A percentile compares a stretch with the other conserved stretches of the same genome.
Evolutionary conservation across 768 basidiomycete species (phyloP).

Genomic region (Hygrocybe coccinea): DNA sequence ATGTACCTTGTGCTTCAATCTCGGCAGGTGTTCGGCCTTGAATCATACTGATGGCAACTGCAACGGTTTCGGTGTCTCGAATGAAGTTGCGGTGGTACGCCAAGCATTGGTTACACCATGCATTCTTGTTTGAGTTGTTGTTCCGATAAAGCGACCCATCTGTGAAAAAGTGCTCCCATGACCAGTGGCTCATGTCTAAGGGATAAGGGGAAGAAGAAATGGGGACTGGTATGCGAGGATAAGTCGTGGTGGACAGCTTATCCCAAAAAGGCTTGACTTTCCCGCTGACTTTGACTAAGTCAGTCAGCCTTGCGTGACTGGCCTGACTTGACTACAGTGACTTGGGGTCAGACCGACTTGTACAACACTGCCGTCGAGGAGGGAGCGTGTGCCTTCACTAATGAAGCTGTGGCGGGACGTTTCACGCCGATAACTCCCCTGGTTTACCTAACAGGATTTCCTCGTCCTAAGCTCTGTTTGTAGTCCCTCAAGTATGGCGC

Average conservation of each 20-base stretch:
- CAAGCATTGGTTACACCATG: not conserved
- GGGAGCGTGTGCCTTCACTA: no score
- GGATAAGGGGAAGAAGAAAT: no score
- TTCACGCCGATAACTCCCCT: no score
- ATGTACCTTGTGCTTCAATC: constrained; percentile 6
- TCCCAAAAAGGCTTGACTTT: not conserved
- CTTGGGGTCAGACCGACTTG: not conserved
- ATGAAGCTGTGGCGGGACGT: no score
- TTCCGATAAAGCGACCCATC: no score
- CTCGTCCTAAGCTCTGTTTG: no score
- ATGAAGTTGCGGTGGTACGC: not conserved
- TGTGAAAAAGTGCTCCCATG: not conserved
- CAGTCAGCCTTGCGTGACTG: not conserved
- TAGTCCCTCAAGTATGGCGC: no score
- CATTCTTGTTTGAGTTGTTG: not conserved
- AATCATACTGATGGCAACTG: not conserved
- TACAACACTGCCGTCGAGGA: not conserved
- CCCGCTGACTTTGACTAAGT: no score
- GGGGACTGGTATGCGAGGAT: not conserved
- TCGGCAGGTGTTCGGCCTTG: not conserved
- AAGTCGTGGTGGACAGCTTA: not conserved
- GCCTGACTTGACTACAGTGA: not conserved
- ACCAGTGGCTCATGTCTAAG: not conserved
- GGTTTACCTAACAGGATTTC: no score
- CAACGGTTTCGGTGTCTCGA: not conserved